phyloP scores from a whole-genome alignment of 2,329 filamentous ascomycete genomes.

The Ploettnerulaceae sp. region DNA sequence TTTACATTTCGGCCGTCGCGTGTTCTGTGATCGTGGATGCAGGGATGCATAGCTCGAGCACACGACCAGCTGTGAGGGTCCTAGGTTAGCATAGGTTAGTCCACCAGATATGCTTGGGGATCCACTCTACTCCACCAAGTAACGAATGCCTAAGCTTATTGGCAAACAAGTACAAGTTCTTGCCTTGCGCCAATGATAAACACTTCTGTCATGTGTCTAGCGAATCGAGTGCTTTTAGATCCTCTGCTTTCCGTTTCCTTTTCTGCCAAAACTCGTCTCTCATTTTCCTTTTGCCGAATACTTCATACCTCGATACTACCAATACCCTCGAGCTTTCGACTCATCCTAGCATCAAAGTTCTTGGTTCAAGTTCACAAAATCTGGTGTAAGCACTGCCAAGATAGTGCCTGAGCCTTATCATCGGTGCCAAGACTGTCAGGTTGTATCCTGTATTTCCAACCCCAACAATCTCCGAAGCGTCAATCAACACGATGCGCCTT shows the following conservation, averaged over 20 bases:
- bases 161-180: slow-evolving; percentile 1
- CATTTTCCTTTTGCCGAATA: background rate
- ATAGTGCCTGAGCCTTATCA: background rate
- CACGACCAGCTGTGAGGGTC: background rate
- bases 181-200: slow-evolving; percentile 2
- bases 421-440: background rate
- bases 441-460: background rate
- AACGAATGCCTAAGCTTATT: background rate
- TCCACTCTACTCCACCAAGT: slow-evolving; percentile 2
- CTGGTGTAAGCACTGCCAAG: background rate
- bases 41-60: background rate
- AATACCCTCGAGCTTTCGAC: background rate
- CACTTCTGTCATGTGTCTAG: background rate
- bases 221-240: no score
- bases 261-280: background rate
- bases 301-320: background rate
- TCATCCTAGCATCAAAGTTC: background rate
- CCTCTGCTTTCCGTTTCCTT: no score
- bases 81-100: background rate
- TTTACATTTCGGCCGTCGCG: background rate
- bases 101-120: background rate
- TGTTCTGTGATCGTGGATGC: background rate
- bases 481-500: slow-evolving; percentile 29
- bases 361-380: background rate
- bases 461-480: no score